Base-by-base conservation (phyloP, 345 rosid species). In the Citrus maxima region DNA sequence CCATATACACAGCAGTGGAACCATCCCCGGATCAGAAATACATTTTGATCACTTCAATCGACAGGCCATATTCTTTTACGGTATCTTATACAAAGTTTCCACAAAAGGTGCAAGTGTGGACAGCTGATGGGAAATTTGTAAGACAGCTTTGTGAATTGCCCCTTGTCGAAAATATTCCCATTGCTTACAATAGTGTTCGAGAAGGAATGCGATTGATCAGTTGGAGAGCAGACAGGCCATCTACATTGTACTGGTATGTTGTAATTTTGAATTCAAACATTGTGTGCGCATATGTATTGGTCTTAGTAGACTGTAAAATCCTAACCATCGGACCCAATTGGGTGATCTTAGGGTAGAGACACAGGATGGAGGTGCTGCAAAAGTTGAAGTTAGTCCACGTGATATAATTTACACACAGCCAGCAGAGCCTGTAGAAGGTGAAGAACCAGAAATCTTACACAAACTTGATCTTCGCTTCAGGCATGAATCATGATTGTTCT, bases 391-490 rank as follows among this genome's bases (percentile, higher is more conserved):
- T 86, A 88, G 97, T 61, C 99, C 99, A 5, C 95, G 98, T 80
- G 98, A 96, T 88, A 89, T 94, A 76, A 74, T 94, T 61, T 96
- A 89, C 80, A 84, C 86, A 75, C 97, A 94, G 81, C 87, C 94
- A 77, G 94, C 92, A 37, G 93, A 93, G 79, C 89, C 93, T 28
- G 78, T 83, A 61, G 93, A 93, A 71, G 97, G 88, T 80, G 95
- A 90, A 85, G 82, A 85, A 82, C 98, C 93, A 74, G 90, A 88
- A 86, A 86, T 96, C 77, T 82, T 96, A 28, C 97, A 93, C 86
- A 90, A 96, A 85, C 97, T 94, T 37, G 98, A 94, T 86, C 93
- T 96, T 80, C 99, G 99, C 74, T 94, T 91, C 78, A 95, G 98
- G 99, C 94, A 90, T 66, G 85, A 56, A 61, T 67, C 49, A 42